phyloP scores from a whole-genome alignment of 179 eudicot genomes.

The Heliamphora ciliata region DNA sequence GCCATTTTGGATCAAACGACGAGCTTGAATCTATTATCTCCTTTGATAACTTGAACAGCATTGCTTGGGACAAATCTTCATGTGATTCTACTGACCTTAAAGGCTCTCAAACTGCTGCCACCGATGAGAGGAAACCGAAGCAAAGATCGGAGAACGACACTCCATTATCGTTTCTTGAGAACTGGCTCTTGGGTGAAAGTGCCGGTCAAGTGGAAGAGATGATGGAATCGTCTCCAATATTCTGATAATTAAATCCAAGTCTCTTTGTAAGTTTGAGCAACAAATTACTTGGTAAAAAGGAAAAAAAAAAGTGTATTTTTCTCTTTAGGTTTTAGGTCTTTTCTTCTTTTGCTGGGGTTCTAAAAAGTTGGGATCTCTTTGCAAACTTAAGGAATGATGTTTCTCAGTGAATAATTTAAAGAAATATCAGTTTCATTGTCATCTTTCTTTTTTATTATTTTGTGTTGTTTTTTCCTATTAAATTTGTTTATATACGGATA shows the following conservation, averaged over 20 bases:
- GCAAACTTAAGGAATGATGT: conserved; percentile 11
- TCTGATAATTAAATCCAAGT: conserved; percentile 10
- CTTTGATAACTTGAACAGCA: conserved; percentile 22
- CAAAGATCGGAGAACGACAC: conserved; percentile 20
- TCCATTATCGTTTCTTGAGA: conserved; percentile 39
- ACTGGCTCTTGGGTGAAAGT: conserved; percentile 43
- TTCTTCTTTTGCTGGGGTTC: conserved; percentile 10
- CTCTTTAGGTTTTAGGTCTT: background rate
- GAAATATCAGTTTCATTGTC: too few species aligned
- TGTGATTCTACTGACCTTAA: conserved; percentile 20
- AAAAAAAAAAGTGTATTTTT: background rate
- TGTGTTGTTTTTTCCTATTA: too few species aligned
- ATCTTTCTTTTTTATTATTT: too few species aligned
- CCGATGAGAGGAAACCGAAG: background rate
- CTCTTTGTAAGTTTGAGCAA: background rate
- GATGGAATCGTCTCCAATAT: conserved; percentile 33
- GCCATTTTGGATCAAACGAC: conserved; percentile 11
- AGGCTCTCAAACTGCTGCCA: conserved; percentile 19
- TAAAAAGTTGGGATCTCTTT: conserved; percentile 20
- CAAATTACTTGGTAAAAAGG: background rate
- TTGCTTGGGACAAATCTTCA: conserved; percentile 23
- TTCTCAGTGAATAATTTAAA: conserved; percentile 8
- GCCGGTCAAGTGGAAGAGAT: conserved; percentile 33
- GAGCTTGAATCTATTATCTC: conserved; percentile 29
- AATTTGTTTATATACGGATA: too few species aligned